Evolutionary conservation across 371 early-diverging fungal genomes (phyloP).

Genomic region (Thermomucor indicae-seudaticae): DNA sequence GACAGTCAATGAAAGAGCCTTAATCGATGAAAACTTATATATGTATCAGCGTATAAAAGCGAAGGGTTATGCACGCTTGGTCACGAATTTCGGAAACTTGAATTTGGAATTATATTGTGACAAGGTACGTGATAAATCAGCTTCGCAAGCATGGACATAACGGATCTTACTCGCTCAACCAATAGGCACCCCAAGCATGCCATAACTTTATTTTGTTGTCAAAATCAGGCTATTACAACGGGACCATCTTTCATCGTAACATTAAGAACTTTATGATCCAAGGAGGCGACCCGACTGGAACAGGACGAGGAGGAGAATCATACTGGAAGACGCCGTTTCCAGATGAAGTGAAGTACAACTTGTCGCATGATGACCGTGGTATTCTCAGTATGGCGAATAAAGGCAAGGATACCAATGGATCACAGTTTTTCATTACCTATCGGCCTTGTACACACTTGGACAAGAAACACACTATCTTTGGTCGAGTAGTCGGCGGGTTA

Average conservation of each 20-base stretch:
- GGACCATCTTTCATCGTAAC: slow-evolving; percentile 78
- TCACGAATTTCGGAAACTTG: slow-evolving; percentile 84
- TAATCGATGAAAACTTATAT: slow-evolving; percentile 77
- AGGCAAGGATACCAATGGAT: slow-evolving; percentile 82
- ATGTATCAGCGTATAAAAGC: slow-evolving; percentile 78
- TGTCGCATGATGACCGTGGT: slow-evolving; percentile 77
- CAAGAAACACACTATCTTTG: slow-evolving; percentile 90
- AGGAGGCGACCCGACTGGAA: slow-evolving; percentile 94
- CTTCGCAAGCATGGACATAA: not conserved
- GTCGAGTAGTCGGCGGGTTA: slow-evolving; percentile 81
- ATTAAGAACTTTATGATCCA: slow-evolving; percentile 94
- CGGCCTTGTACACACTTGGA: slow-evolving; percentile 81
- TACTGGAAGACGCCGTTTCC: slow-evolving; percentile 77
- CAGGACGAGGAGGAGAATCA: slow-evolving; percentile 85
- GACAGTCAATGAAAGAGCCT: slow-evolving; percentile 64
- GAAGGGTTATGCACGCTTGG: slow-evolving; percentile 73
- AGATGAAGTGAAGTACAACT: slow-evolving; percentile 74
- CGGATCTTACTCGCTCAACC: slow-evolving; percentile 16
- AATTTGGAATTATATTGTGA: slow-evolving; percentile 85
- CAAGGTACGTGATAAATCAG: no score
- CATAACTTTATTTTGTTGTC: slow-evolving; percentile 90
- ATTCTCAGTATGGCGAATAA: slow-evolving; percentile 86
- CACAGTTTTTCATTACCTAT: slow-evolving; percentile 93
- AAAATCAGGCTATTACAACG: slow-evolving; percentile 80
- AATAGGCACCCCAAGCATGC: slow-evolving; percentile 84